Conservation (phyloP, 768 basidiomycete genomes). For the Serendipita vermifera region DNA sequence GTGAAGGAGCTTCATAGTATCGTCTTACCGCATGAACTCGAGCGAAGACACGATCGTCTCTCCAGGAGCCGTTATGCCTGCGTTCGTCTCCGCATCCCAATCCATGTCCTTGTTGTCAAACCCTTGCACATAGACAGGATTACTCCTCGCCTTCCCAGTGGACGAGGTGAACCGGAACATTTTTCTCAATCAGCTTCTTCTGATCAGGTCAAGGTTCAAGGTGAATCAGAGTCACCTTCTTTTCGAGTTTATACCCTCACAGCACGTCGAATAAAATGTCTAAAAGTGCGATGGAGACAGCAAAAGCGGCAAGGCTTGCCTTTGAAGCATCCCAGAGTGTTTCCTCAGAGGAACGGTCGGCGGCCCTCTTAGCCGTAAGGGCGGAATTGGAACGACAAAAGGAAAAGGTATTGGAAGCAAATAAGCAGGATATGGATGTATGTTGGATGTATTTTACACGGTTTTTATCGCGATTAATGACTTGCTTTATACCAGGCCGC, state of each 20-base stretch:
- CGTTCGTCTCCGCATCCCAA: neutral
- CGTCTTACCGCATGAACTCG: conserved; percentile 6
- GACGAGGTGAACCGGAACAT: too few relatives aligned
- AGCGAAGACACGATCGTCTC: neutral
- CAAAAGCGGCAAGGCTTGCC: conserved; percentile 63
- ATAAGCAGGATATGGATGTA: conserved; percentile 68
- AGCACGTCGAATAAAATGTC: neutral
- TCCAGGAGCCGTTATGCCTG: neutral
- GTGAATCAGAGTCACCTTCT: too few relatives aligned
- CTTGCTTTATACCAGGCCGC: conserved; percentile 42
- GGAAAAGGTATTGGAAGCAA: conserved; percentile 63
- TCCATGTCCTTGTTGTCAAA: neutral
- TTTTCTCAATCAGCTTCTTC: too few relatives aligned
- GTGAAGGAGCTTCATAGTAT: too few relatives aligned
- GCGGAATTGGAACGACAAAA: conserved; percentile 51
- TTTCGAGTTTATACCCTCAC: too few relatives aligned
- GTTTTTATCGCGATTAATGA: neutral
- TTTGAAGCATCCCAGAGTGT: conserved; percentile 83
- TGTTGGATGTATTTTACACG: conserved; percentile 14
- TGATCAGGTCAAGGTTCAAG: too few relatives aligned
- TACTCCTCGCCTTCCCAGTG: too few relatives aligned
- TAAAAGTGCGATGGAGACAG: conserved; percentile 39
- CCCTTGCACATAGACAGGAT: too few relatives aligned
- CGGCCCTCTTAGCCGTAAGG: conserved; percentile 58
- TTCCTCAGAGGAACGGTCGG: conserved; percentile 48